A percentile compares a stretch with the other conserved stretches of the same genome.
These are phyloP conservation scores for Zygosaccharomyces bisporus DNA, from an alignment of 805 yeast species.

Conservation along the genomic window DNA sequence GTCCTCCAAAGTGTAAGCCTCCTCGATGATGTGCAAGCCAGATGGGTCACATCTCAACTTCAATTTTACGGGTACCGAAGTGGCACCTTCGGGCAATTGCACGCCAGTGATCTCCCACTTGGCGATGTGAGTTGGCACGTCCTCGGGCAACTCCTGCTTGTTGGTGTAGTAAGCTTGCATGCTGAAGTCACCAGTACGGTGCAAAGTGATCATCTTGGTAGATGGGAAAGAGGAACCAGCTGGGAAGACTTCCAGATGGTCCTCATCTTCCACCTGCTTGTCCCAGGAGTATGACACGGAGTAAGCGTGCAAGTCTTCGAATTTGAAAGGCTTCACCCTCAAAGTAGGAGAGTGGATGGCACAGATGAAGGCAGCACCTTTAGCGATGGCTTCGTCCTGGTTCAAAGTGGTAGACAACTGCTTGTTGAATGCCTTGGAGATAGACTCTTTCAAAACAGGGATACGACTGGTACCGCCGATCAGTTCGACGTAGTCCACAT, in stretches of 20 bases:
- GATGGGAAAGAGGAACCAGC: constrained; percentile 89
- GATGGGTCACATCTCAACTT: constrained; percentile 97
- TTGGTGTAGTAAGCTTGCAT: constrained; percentile 83
- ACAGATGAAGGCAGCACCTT: constrained; percentile 98
- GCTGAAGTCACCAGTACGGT: constrained; percentile 84
- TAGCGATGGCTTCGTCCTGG: constrained; percentile 98
- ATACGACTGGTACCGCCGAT: constrained; percentile 99
- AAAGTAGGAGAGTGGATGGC: constrained; percentile 99
- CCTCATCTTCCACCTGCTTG: constrained; percentile 84
- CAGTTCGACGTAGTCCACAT: constrained; percentile 87
- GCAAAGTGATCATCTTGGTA: constrained; percentile 90
- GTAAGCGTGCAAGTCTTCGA: constrained; percentile 89
- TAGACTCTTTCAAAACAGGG: constrained; percentile 81
- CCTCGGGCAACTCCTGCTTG: constrained; percentile 66
- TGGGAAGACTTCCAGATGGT: constrained; percentile 95
- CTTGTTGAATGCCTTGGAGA: constrained; percentile 78
- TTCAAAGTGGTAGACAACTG: constrained; percentile 89
- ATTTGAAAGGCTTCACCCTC: constrained; percentile 98
- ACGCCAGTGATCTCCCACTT: constrained; percentile 88
- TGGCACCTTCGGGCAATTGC: constrained; percentile 69
- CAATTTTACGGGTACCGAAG: constrained; percentile 78
- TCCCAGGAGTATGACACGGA: constrained; percentile 96
- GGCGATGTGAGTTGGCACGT: constrained; percentile 62
- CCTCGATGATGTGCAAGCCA: constrained; percentile 89
- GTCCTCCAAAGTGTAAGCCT: constrained; percentile 94